Evolutionary conservation across 106 monocot species (phyloP).

Genomic region (Acorus calamus): DNA sequence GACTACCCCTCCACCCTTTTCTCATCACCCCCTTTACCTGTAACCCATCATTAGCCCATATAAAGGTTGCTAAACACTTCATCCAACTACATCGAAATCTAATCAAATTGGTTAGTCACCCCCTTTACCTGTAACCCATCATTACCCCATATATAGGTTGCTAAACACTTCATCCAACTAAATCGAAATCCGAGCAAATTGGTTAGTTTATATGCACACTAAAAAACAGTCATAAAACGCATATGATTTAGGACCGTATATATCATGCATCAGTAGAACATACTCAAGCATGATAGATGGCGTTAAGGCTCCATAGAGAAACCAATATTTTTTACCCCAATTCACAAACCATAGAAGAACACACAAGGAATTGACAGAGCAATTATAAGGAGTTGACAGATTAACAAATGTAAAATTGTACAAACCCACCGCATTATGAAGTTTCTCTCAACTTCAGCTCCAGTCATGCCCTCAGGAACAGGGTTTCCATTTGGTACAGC

Average conservation of each 20-base stretch:
- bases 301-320: too few relatives aligned
- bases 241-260: too few relatives aligned
- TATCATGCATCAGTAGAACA: too few relatives aligned
- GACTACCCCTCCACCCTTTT: not conserved
- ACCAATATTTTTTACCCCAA: too few relatives aligned
- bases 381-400: constrained; percentile 4
- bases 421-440: not conserved
- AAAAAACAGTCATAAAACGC: too few relatives aligned
- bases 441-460: constrained; percentile 43
- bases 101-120: not conserved
- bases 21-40: not conserved
- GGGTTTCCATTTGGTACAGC: constrained; percentile 25
- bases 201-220: too few relatives aligned
- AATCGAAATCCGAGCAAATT: too few relatives aligned
- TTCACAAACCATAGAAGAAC: not conserved
- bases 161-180: too few relatives aligned
- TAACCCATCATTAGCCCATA: not conserved
- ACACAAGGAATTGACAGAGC: constrained; percentile 18
- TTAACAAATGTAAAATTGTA: too few relatives aligned
- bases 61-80: too few relatives aligned
- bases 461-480: constrained; percentile 47
- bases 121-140: not conserved
- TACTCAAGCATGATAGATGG: too few relatives aligned
- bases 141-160: not conserved
- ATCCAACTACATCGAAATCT: too few relatives aligned